A percentile compares a stretch with the other conserved stretches of the same genome.
Conservation (phyloP, 2,329 filamentous ascomycete genomes). For the Trichophaea hybrida region DNA sequence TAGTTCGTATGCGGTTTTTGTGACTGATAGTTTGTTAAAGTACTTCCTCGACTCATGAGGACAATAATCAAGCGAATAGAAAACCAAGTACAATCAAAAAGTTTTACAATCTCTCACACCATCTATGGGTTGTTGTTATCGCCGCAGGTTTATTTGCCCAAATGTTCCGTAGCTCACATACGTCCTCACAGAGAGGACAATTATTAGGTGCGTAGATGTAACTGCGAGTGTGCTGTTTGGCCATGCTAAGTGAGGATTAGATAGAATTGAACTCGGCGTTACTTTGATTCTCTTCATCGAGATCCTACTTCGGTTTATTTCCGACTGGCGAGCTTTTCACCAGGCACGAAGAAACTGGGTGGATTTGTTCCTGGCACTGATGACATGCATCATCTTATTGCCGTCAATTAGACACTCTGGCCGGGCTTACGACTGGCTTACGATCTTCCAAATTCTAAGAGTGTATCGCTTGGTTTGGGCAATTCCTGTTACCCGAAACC, state of each 20-base stretch:
- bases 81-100: constrained; percentile 44
- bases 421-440: constrained; percentile 70
- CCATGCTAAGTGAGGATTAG: neutral
- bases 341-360: constrained; percentile 59
- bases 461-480: constrained; percentile 85
- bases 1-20: neutral
- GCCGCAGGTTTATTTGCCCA: constrained; percentile 66
- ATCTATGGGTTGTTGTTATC: constrained; percentile 71
- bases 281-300: constrained; percentile 69
- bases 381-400: constrained; percentile 73
- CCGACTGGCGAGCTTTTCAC: constrained; percentile 71
- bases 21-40: neutral
- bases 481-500: constrained; percentile 68
- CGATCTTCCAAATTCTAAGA: constrained; percentile 81
- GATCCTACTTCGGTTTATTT: constrained; percentile 61
- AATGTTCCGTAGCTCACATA: constrained; percentile 58
- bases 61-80: constrained; percentile 30
- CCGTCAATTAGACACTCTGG: constrained; percentile 62
- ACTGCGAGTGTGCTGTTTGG: too few species aligned
- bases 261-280: constrained; percentile 53
- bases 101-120: constrained; percentile 57
- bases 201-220: too few species aligned
- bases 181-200: constrained; percentile 43
- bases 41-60: constrained; percentile 25
- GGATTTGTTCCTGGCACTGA: constrained; percentile 64